Evolutionary conservation across 2,329 filamentous ascomycete species (phyloP).

Genomic region (Daldinia sp.): DNA sequence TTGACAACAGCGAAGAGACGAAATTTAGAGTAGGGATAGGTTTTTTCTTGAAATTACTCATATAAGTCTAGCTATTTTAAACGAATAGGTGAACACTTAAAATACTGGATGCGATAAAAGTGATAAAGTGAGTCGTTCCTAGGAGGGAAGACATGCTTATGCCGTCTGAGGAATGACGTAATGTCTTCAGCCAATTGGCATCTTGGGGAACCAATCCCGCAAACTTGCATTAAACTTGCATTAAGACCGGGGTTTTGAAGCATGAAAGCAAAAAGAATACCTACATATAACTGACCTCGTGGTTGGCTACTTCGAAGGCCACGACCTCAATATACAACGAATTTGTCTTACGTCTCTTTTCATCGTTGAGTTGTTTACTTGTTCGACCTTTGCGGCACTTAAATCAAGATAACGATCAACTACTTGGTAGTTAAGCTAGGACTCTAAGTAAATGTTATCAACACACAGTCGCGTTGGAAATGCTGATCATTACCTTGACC

Average conservation of each 20-base stretch:
- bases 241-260: neutral
- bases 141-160: neutral
- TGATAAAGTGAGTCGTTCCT: neutral
- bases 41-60: no score
- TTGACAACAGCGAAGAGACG: no score
- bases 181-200: conserved; percentile 1
- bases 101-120: neutral
- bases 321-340: neutral
- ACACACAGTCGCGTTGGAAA: conserved; percentile 2
- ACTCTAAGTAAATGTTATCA: neutral
- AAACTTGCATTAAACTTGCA: neutral
- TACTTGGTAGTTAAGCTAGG: neutral
- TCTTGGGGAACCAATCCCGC: neutral
- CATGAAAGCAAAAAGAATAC: neutral
- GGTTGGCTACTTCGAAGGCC: neutral
- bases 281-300: neutral
- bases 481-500: conserved; percentile 25
- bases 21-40: no score
- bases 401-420: no score
- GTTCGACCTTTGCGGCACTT: neutral
- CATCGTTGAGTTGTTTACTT: neutral
- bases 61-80: no score
- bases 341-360: conserved; percentile 3
- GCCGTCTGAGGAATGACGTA: neutral
- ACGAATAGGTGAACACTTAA: no score